These are phyloP conservation scores for Paramecium biaurelia DNA, from an alignment of 73 alveolate genomes.

Conservation along the genomic window DNA sequence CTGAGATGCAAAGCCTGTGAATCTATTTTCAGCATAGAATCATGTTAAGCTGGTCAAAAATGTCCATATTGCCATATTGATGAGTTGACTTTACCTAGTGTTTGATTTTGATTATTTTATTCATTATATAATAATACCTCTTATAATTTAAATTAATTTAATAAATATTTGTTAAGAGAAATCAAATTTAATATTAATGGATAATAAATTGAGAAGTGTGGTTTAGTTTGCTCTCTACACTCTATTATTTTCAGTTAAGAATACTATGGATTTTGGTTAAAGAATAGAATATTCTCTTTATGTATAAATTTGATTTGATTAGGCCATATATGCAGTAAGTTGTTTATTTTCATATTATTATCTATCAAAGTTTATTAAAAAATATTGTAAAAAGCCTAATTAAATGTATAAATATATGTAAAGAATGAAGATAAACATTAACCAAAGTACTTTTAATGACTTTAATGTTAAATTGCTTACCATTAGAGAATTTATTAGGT, in stretches of 20 bases:
- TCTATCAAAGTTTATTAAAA: not conserved
- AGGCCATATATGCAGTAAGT: not conserved
- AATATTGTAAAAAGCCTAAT: not conserved
- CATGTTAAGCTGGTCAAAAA: not conserved
- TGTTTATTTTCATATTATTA: not conserved
- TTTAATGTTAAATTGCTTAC: not conserved
- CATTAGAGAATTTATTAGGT: not conserved
- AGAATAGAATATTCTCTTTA: not conserved
- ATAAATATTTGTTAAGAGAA: not conserved
- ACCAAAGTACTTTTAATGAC: not conserved
- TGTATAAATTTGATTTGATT: not conserved
- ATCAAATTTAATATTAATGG: not conserved
- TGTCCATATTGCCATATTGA: not conserved
- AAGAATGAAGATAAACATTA: not conserved
- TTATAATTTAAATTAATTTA: not conserved
- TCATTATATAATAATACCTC: not conserved
- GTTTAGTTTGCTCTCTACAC: not conserved
- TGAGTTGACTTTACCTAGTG: not conserved
- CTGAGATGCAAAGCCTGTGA: slow-evolving; percentile 9
- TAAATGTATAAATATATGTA: not conserved
- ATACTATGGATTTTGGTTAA: not conserved
- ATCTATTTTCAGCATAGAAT: not conserved
- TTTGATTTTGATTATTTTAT: not conserved
- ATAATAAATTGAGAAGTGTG: not conserved
- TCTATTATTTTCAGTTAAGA: not conserved